Evolutionary conservation across 257 asterid species (phyloP).

Genomic region (Primulina huaijiensis): DNA sequence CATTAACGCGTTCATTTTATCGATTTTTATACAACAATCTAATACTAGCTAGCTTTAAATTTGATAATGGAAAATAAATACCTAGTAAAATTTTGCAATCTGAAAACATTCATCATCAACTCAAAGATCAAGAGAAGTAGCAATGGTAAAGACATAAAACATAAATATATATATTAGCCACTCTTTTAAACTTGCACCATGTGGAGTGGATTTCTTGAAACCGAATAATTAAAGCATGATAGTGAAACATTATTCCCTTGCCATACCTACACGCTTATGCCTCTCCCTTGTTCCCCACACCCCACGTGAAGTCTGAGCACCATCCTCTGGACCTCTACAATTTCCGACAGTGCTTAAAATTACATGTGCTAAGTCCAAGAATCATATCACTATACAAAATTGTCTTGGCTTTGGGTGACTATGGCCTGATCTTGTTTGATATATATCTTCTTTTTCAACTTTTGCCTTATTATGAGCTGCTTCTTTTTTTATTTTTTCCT

Average conservation of each 20-base stretch:
- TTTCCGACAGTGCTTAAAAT: not conserved
- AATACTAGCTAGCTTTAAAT: too few species aligned
- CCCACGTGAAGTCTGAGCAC: not conserved
- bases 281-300: not conserved
- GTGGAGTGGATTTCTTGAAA: not conserved
- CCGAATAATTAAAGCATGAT: not conserved
- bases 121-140: not conserved
- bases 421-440: not conserved
- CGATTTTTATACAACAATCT: too few species aligned
- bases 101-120: too few species aligned
- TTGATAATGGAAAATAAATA: too few species aligned
- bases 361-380: not conserved
- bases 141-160: too few species aligned
- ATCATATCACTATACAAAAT: slow-evolving; percentile 6
- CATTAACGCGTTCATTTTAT: too few species aligned
- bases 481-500: too few species aligned
- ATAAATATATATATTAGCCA: not conserved
- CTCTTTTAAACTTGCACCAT: not conserved
- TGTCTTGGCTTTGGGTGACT: slow-evolving; percentile 18
- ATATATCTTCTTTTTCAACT: not conserved
- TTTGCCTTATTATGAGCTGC: not conserved
- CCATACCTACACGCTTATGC: not conserved
- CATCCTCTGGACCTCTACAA: not conserved
- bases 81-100: too few species aligned
- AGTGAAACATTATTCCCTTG: not conserved